These are phyloP conservation scores for Hyphodiscus sp. DNA, from an alignment of 2,329 filamentous ascomycete genomes.

Conservation along the genomic window DNA sequence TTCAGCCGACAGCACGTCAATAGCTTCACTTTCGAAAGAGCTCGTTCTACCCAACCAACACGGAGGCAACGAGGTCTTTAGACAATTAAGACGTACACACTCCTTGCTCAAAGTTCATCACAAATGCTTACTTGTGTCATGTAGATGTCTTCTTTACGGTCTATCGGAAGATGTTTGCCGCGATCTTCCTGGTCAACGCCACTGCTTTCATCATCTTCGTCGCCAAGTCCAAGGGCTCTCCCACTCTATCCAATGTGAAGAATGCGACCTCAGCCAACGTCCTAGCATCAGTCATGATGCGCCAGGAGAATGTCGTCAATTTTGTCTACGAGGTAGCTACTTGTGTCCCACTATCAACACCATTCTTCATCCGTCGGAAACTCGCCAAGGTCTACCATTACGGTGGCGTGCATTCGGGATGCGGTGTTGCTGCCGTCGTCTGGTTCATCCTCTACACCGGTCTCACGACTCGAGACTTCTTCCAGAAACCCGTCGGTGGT, in stretches of 20 bases:
- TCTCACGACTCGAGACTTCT: constrained; percentile 25
- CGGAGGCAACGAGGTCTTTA: background rate
- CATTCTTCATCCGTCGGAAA: constrained; percentile 41
- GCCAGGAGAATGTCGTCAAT: constrained; percentile 49
- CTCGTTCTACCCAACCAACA: background rate
- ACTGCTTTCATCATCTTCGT: constrained; percentile 31
- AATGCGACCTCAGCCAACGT: constrained; percentile 17
- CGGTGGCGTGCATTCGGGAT: constrained; percentile 48
- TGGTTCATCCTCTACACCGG: constrained; percentile 39
- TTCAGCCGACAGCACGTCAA: background rate
- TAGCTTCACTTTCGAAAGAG: background rate
- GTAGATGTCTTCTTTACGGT: constrained; percentile 14
- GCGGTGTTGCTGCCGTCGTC: constrained; percentile 39
- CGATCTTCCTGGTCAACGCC: constrained; percentile 46
- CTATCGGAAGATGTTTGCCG: constrained; percentile 50
- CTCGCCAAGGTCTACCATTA: constrained; percentile 46
- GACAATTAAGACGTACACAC: background rate
- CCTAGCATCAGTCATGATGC: constrained; percentile 43
- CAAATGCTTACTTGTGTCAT: background rate
- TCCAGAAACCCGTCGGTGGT: constrained; percentile 27
- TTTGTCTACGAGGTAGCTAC: constrained; percentile 40
- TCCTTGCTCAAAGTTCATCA: background rate
- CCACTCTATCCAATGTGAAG: background rate
- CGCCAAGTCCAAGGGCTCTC: background rate
- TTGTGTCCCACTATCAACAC: constrained; percentile 38